These are phyloP conservation scores for Cyclotella distinguenda DNA, from an alignment of 108 stramenopile species.

Conservation along the genomic window DNA sequence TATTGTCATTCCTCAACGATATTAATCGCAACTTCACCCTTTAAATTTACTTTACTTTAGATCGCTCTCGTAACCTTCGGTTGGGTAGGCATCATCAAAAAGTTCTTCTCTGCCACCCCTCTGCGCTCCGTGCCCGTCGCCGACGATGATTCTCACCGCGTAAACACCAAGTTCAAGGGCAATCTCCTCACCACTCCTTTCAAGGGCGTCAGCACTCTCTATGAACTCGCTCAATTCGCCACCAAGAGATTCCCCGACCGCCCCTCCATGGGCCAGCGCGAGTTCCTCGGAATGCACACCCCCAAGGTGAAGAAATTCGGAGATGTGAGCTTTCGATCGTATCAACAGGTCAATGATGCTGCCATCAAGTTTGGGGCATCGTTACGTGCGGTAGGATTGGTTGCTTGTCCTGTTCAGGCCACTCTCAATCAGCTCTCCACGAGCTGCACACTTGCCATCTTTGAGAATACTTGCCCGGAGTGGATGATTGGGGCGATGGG, in stretches of 20 bases:
- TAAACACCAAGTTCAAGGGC: conserved; percentile 53
- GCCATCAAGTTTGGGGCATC: conserved; percentile 82
- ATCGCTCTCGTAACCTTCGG: conserved; percentile 76
- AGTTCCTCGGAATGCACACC: conserved; percentile 71
- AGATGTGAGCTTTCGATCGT: conserved; percentile 59
- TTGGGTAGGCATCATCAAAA: conserved; percentile 73
- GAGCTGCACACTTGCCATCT: conserved; percentile 86
- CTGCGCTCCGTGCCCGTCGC: conserved; percentile 70
- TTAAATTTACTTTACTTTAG: conserved; percentile 14
- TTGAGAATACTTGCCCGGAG: conserved; percentile 88
- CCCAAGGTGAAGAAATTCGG: conserved; percentile 80
- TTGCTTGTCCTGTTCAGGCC: conserved; percentile 56
- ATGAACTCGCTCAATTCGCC: conserved; percentile 57
- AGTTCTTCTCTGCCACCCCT: conserved; percentile 47
- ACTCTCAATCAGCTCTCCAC: conserved; percentile 75
- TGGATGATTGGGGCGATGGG: conserved; percentile 90
- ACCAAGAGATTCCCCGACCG: conserved; percentile 47
- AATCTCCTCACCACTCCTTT: conserved; percentile 48
- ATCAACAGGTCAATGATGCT: conserved; percentile 65
- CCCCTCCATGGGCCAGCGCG: conserved; percentile 69
- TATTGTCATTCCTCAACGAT: not conserved
- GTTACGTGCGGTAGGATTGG: conserved; percentile 62
- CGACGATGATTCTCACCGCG: conserved; percentile 70
- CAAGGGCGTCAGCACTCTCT: conserved; percentile 67
- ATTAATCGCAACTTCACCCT: not conserved